These are phyloP conservation scores for Peniophora sp. DNA, from an alignment of 1,284 basidiomycete genomes.

Conservation along the genomic window DNA sequence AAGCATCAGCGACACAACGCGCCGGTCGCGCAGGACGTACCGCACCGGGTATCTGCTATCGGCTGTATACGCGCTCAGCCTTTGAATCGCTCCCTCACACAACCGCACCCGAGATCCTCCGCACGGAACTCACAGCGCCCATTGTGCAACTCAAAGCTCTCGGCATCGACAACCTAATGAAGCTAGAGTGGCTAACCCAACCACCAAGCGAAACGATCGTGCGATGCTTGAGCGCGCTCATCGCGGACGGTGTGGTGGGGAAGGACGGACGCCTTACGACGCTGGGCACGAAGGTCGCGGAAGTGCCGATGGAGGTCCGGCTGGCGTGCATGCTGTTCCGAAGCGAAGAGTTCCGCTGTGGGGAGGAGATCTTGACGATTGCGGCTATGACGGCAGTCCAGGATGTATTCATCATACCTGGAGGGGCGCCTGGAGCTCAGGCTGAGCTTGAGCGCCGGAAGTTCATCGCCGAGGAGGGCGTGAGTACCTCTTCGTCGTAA, in stretches of 20 bases:
- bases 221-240: constrained; percentile 71
- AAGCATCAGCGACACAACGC: constrained; percentile 82
- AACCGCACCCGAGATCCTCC: constrained; percentile 84
- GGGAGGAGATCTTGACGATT: constrained; percentile 91
- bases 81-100: constrained; percentile 54
- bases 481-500: constrained; percentile 25
- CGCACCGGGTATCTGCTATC: constrained; percentile 84
- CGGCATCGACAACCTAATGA: constrained; percentile 93
- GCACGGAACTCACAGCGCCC: constrained; percentile 82
- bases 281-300: constrained; percentile 65
- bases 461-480: constrained; percentile 96
- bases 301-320: constrained; percentile 71
- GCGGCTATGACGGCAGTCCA: constrained; percentile 92
- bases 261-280: constrained; percentile 59
- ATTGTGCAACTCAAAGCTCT: constrained; percentile 91
- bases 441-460: constrained; percentile 88
- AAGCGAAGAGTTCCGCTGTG: constrained; percentile 79
- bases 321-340: constrained; percentile 78
- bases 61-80: constrained; percentile 74
- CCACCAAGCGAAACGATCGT: constrained; percentile 85
- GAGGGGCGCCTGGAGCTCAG: constrained; percentile 75
- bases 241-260: constrained; percentile 64
- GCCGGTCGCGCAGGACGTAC: constrained; percentile 90
- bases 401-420: constrained; percentile 83
- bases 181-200: constrained; percentile 88